Evolutionary conservation across 2,329 filamentous ascomycete species (phyloP), one percentile per base, ranked within the genome.

Genomic region (Chalaropsis ovoidea): DNA sequence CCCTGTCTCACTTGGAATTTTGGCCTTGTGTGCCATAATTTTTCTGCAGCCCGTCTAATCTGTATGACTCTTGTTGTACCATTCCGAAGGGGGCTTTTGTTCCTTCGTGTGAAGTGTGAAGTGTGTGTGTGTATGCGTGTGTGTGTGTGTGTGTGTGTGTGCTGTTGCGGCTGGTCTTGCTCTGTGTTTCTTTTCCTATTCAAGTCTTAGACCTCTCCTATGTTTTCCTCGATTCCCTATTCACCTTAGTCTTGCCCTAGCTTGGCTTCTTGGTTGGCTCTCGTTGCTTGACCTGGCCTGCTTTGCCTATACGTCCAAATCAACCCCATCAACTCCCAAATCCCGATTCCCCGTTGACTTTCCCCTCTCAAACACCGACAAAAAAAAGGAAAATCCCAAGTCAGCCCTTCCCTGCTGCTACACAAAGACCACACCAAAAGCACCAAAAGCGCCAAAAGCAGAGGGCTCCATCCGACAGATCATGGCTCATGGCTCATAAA

Each of bases 121-220:
- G 35, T 39, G 47, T 49, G 47, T 22, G 47, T 22, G 47, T 22
- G 47, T 49, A n/a, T n/a, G 19, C 19, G 47, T 35, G 52, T 56
- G 13, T 22, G 47, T 49, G 47, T 49, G 47, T 22, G 47, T 11
- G 47, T 19, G n/a, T 22, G 19, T 49, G 47, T 19, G 27, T 58
- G 27, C 27, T 58, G 15, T 31, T 5, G 3, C 15, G 35, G 1
- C 43, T 45, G 8, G 54, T 39, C 24, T 31, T 58, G 27, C 11
- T 35, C 15, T 31, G 15, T 39, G 15, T 58, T 39, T 58, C 27
- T 58, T 58, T 58, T 31, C 31, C 39, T 39, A 39, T 39, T 39
- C 54, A 58, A 39, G 54, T 58, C 54, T 58, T 15, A 58, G 54
- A n/a, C 27, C 54, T 56, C 52, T 58, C 54, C 47, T 52, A 52